Base-by-base conservation (phyloP, 495 filamentous ascomycete genomes). In the Xylaria curta region DNA sequence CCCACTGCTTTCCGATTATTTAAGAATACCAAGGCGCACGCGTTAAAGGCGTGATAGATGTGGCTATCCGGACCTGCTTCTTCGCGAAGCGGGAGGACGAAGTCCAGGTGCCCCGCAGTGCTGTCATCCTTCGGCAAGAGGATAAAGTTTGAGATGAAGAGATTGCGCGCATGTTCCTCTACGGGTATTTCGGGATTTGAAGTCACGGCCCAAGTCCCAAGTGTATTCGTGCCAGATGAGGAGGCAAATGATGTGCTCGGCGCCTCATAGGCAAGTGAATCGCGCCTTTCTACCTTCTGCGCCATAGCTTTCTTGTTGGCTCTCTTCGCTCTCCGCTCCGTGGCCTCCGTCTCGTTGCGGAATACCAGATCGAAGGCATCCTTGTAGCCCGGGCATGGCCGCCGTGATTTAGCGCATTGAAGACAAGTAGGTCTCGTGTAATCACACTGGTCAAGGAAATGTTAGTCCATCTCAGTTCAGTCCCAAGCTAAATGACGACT, bases 281-380 rank as follows among this genome's bases (percentile, higher is more conserved):
- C 66, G 15, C 36, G 31, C 51, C 59, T 56, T 47, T 49, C 67
- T 38, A 59, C 59, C 74, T 74, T 80, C 64, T 71, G 63, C 13
- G 69, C 60, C 56, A 60, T 42, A 9, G 71, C 69, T 28, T 82
- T 83, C 66, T 67, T 79, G 74, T 66, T 80, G 24, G 82, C 79
- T 68, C 76, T 83, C 67, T 79, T 78, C 19, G 84, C 86, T 66
- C 87, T 82, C 59, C 85, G 83, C 60, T 88, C 87, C 4, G 88
- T 87, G 2, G 88, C 86, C 61, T 85, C 79, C n/a, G 88, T 91
- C 72, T 91, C 89, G 75, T 91, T 89, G 47, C 91, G 85, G 60
- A 92, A 85, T 62, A 92, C 83, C 15, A 93, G 77, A 76, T 93
- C 91, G 70, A 93, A 91, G 24, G 90, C 89, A 74, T 91, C 85